A percentile compares a stretch with the other conserved stretches of the same genome.
These are phyloP conservation scores for Gracilaria gracilis DNA, from an alignment of 23 red algal genomes.

Conservation along the genomic window DNA sequence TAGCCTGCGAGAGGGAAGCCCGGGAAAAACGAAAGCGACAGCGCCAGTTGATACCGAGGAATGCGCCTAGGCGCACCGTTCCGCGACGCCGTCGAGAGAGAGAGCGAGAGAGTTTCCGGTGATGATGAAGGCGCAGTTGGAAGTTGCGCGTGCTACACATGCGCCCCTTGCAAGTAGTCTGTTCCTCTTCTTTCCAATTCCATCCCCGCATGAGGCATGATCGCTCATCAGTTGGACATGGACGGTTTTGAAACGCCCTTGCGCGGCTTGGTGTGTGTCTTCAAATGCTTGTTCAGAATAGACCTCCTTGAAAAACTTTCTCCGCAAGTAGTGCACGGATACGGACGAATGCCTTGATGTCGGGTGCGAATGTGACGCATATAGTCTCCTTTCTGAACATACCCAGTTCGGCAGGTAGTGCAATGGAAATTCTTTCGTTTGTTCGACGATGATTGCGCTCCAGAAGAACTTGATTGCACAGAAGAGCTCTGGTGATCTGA, in stretches of 20 bases:
- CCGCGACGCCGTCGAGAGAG: too few relatives aligned
- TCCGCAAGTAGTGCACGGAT: conserved; percentile 9
- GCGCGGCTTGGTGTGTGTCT: conserved; percentile 8
- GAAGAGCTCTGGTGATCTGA: neutral
- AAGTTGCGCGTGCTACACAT: too few relatives aligned
- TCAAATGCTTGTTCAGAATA: conserved; percentile 46
- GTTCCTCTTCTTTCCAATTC: neutral
- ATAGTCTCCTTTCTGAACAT: conserved; percentile 36
- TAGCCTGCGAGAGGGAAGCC: too few relatives aligned
- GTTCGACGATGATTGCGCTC: neutral
- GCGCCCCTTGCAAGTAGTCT: neutral
- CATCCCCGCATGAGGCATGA: neutral
- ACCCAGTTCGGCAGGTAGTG: conserved; percentile 14
- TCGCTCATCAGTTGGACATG: neutral
- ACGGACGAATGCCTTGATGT: conserved; percentile 36
- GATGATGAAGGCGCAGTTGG: too few relatives aligned
- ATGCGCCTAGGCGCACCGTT: too few relatives aligned
- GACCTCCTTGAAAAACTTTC: conserved; percentile 18
- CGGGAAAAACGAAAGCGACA: too few relatives aligned
- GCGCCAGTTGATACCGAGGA: too few relatives aligned
- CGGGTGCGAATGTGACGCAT: conserved; percentile 35
- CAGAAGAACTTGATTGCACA: neutral
- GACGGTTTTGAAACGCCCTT: conserved; percentile 1
- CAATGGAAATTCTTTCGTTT: conserved; percentile 31
- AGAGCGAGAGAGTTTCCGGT: too few relatives aligned